Base-by-base conservation (phyloP, 805 yeast genomes). In the Saturnispora halmiae region DNA sequence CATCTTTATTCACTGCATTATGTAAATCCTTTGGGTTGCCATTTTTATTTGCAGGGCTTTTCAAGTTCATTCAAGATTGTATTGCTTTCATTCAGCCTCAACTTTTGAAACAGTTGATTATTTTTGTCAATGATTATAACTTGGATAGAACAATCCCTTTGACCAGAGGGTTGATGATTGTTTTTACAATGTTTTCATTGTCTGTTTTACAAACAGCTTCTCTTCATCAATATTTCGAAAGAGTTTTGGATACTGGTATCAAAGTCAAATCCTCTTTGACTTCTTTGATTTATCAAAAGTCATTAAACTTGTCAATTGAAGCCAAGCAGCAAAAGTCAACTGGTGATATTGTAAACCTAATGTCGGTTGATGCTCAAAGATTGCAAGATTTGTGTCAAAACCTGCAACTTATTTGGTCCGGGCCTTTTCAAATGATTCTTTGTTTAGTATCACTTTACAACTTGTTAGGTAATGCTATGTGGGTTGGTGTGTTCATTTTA, bases 321-420 rank as follows among this genome's bases (percentile, higher is more conserved):
- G 74, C 85, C 9, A 76, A 77, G 45, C 77, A 75, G 55, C 62
- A 73, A 51, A 75, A 85, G 31, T 74, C 84, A 25, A 83, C 94
- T 4, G 97, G 97, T 55, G 96, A 87, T 58, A 83, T 90, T 49
- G 96, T 88, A 43, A 88, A 88, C 56, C 68, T 88, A 53, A 86
- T 88, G 96, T 79, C 95, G 40, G 95, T 88, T 34, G 97, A 88
- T 63, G 79, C 87, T 3, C 94, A 83, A 62, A 76, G 95, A 63
- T 65, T 88, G 42, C 94, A 84, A 58, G 95, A 84, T 50, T 67
- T 86, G 42, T 74, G 82, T 19, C 87, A 83, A 56, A 75, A 79
- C 59, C 73, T 87, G 47, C 81, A 84, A 52, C 69, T 85, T 40
- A 67, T 84, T 38, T 86, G 95, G 94, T 85, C 95, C 1, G 95